Conservation (phyloP, 1,139 yeast genomes). For the Saccharomycopsis phalli region DNA sequence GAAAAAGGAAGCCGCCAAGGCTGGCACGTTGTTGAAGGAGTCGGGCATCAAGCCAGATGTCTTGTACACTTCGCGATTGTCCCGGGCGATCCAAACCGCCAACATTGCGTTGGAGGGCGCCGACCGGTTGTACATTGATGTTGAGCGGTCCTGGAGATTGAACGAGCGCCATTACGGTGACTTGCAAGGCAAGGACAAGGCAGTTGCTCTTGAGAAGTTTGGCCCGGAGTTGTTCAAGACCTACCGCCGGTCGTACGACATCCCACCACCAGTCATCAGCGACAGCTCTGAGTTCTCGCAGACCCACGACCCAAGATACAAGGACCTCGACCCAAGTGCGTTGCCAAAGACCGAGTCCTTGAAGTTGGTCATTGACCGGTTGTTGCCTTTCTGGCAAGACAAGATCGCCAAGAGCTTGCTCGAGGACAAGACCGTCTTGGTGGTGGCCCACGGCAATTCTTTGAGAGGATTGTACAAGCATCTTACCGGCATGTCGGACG, state of each 20-base stretch:
- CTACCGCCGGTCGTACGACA: conserved; percentile 96
- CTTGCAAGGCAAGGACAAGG: conserved; percentile 97
- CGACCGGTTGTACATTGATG: conserved; percentile 87
- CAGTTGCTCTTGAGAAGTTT: conserved; percentile 77
- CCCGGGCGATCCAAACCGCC: conserved; percentile 97
- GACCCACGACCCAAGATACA: conserved; percentile 77
- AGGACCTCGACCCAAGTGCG: conserved; percentile 70
- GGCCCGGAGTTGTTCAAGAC: conserved; percentile 93
- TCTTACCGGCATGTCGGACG: conserved; percentile 90
- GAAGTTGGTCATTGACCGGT: conserved; percentile 90
- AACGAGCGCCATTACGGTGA: conserved; percentile 99
- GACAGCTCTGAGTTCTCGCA: conserved; percentile 78
- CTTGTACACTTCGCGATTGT: conserved; percentile 82
- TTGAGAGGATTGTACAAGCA: conserved; percentile 95
- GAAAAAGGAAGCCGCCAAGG: conserved; percentile 83
- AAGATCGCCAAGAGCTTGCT: conserved; percentile 79
- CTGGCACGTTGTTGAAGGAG: conserved; percentile 88
- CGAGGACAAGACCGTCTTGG: conserved; percentile 79
- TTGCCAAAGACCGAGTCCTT: conserved; percentile 93
- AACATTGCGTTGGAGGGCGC: conserved; percentile 87
- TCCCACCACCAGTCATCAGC: conserved; percentile 89
- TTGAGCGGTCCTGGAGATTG: conserved; percentile 93
- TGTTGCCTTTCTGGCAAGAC: conserved; percentile 97
- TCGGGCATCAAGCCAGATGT: conserved; percentile 80
- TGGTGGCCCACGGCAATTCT: conserved; percentile 99